Percentiles rank a stretch among this genome's conserved stretches.
These are phyloP conservation scores for Metschnikowia aberdeeniae DNA, from an alignment of 805 yeast species.

Conservation along the genomic window DNA sequence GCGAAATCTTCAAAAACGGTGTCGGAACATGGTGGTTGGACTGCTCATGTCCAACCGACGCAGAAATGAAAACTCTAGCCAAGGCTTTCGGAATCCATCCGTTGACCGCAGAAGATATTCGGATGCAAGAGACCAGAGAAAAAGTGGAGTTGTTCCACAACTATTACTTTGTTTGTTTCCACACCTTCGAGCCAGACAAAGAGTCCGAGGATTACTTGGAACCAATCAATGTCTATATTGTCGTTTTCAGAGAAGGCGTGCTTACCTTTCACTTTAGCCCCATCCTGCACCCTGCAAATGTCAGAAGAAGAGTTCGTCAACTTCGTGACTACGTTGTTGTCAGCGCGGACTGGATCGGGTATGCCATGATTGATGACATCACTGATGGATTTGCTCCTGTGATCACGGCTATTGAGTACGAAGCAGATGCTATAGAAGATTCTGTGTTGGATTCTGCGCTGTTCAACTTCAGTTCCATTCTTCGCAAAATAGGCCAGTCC, in stretches of 20 bases:
- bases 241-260: slow-evolving; percentile 58
- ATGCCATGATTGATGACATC: slow-evolving; percentile 78
- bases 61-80: slow-evolving; percentile 87
- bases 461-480: slow-evolving; percentile 70
- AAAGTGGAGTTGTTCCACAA: slow-evolving; percentile 88
- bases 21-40: slow-evolving; percentile 95
- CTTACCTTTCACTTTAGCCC: slow-evolving; percentile 59
- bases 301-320: slow-evolving; percentile 77
- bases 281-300: slow-evolving; percentile 60
- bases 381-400: slow-evolving; percentile 84
- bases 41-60: slow-evolving; percentile 89
- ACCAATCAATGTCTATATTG: slow-evolving; percentile 64
- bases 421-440: slow-evolving; percentile 79
- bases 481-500: slow-evolving; percentile 80
- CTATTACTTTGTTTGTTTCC: slow-evolving; percentile 95
- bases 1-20: slow-evolving; percentile 64
- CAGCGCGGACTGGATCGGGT: slow-evolving; percentile 77
- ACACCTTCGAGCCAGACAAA: slow-evolving; percentile 83
- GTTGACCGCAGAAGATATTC: slow-evolving; percentile 93
- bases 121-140: slow-evolving; percentile 96
- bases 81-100: slow-evolving; percentile 98
- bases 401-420: slow-evolving; percentile 70
- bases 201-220: slow-evolving; percentile 82
- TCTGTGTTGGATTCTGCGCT: slow-evolving; percentile 79
- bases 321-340: slow-evolving; percentile 74